Percentiles rank a stretch among this genome's conserved stretches.
Conservation (phyloP, 805 yeast species). For the Pichia deserticola region DNA sequence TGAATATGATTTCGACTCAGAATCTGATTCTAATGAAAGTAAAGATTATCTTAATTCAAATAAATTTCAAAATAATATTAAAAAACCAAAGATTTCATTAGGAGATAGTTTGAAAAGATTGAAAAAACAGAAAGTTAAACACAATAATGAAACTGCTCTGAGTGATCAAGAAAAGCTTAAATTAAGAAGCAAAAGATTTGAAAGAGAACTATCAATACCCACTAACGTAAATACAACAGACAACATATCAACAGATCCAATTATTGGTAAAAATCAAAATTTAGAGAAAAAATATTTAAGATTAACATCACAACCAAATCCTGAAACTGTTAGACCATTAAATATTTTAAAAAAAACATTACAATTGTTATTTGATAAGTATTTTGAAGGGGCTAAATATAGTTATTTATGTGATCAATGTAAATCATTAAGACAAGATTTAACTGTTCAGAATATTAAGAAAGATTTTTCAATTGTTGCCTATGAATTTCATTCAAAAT, state of each 20-base stretch:
- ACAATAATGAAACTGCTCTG: background rate
- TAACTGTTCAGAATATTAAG: conserved; percentile 84
- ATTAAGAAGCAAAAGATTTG: conserved; percentile 42
- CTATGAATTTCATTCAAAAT: conserved; percentile 78
- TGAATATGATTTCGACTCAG: conserved; percentile 13
- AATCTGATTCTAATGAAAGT: background rate
- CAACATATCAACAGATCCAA: conserved; percentile 14
- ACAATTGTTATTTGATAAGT: conserved; percentile 45
- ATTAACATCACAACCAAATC: conserved; percentile 87
- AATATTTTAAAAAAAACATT: conserved; percentile 52
- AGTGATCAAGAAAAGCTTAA: conserved; percentile 1
- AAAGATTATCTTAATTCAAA: background rate
- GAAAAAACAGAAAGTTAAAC: conserved; percentile 3
- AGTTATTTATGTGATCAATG: conserved; percentile 81
- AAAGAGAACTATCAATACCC: conserved; percentile 23
- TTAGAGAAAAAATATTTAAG: conserved; percentile 78
- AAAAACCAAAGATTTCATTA: background rate
- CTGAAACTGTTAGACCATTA: conserved; percentile 72
- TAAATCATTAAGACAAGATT: conserved; percentile 87
- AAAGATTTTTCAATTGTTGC: conserved; percentile 69
- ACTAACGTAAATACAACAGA: conserved; percentile 3
- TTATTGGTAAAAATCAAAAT: conserved; percentile 55
- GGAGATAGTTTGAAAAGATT: conserved; percentile 5
- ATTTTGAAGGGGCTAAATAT: conserved; percentile 47
- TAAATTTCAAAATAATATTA: background rate